Evolutionary conservation across 2,329 filamentous ascomycete species (phyloP), one percentile per base, ranked within the genome.

Genomic region (Neofusicoccum laricinum): DNA sequence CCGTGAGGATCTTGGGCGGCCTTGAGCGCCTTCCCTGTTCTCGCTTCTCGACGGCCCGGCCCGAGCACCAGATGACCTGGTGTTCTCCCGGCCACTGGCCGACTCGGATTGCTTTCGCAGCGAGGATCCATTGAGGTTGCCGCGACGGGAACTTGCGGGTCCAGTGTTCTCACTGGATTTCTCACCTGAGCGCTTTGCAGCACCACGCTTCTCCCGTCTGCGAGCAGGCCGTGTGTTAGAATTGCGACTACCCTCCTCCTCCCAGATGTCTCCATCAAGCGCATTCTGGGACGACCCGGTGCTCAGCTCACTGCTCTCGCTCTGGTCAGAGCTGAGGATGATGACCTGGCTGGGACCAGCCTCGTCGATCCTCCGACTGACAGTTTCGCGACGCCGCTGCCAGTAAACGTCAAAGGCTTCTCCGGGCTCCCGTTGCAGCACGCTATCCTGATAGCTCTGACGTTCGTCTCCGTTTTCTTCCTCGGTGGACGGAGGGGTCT

Each of bases 221-320:
- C 45, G 17, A 14, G 62, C 50, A 21, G 51, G 10, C 7, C 51
- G 62, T 3, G 50, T 58, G 12, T 57, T 12, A n/a, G 61, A 57
- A 32, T 32, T 21, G 4, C 62, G 41, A 12, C 79, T 81, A 15
- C 79, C 80, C 67, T 82, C 80, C 64, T 81, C 80, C 69, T 80
- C 75, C 81, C 81, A 82, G 21, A 83, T 75, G 62, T 82, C 80
- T 17, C 71, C 73, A 36, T 70, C 71, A 17, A 71, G 69, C 19
- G 71, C 69, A 17, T 68, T 49, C n/a, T 36, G 53, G 3, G 63
- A 41, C 6, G 36, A 19, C 2, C 58, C 62, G 7, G 25, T n/a
- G 17, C 14, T 53, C 6, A 21, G 61, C 38, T 48, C 30, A 14
- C 34, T 65, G 14, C 5, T 34, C n/a, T 21, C 51, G 25, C 36